A percentile compares a stretch with the other conserved stretches of the same genome.
phyloP scores from a whole-genome alignment of 2,329 filamentous ascomycete species.

The Cladosporium phlei region DNA sequence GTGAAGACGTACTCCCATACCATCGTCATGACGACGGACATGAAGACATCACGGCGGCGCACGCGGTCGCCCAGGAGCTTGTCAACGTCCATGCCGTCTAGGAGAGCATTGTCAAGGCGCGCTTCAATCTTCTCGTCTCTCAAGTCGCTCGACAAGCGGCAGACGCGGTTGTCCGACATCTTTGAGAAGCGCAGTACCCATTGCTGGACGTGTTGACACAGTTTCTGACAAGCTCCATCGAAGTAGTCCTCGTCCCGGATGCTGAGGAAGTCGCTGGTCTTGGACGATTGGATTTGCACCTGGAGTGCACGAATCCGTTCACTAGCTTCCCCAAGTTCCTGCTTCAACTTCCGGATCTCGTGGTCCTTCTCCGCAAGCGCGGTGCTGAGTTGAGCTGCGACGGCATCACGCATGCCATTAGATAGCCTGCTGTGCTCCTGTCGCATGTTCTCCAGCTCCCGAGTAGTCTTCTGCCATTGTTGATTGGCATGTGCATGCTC shows the following conservation, averaged over 20 bases:
- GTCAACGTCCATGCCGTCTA: conserved; percentile 93
- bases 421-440: conserved; percentile 59
- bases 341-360: conserved; percentile 72
- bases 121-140: conserved; percentile 90
- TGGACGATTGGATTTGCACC: conserved; percentile 53
- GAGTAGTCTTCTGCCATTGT: conserved; percentile 53
- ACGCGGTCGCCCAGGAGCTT: conserved; percentile 82
- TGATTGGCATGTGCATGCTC: conserved; percentile 55
- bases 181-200: conserved; percentile 98
- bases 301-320: conserved; percentile 58
- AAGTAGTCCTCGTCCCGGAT: conserved; percentile 92
- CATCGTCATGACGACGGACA: conserved; percentile 99
- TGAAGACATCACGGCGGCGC: conserved; percentile 86
- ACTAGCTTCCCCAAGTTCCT: conserved; percentile 68
- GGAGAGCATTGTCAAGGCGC: conserved; percentile 85
- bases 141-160: conserved; percentile 76
- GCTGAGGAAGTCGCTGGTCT: conserved; percentile 67
- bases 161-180: conserved; percentile 87
- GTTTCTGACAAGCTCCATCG: conserved; percentile 84
- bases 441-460: conserved; percentile 66
- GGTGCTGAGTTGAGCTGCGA: conserved; percentile 57
- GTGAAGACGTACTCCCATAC: conserved; percentile 99
- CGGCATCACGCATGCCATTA: conserved; percentile 57
- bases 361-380: conserved; percentile 75
- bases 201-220: conserved; percentile 93